Base-by-base conservation (phyloP, 805 yeast species). In the Sungouiozyma ichnusensis region DNA sequence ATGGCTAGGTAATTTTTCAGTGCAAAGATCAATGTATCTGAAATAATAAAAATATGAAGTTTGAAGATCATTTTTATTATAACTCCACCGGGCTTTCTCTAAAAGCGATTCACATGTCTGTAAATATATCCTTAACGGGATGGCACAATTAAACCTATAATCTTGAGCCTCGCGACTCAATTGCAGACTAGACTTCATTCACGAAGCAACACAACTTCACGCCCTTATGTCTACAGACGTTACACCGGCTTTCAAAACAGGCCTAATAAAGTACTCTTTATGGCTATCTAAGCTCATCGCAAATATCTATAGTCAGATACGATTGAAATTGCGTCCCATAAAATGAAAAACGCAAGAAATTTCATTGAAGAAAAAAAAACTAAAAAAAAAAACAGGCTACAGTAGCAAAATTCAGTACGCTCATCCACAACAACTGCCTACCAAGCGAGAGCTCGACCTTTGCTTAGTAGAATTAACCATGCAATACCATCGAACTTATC, bases 1-100 rank as follows among this genome's bases (percentile, higher is more conserved):
- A 43, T 61, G 65, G 9, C 38, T 46, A 4, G 62, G 47, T 34
- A 61, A 43, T 42, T 53, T 61, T 39, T 57, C 53, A 32, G 55
- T 53, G 43, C 57, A 52, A n/a, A 60, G 44, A 37, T 81, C 84
- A 17, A 79, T 70, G 49, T 75, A 79, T 43, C 87, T 60, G 36
- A 73, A 61, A 51, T 77, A 78, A 42, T 77, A 60, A 24, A 76
- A 58, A 51, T 72, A 81, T 0, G 85, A 75, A 44, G 72, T 73
- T 35, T 67, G 70, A 35, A 62, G 53, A 20, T 71, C 64, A 14
- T 66, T 63, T 35, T 68, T 73, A 16, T 58, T 55, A 16, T 47
- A 43, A 27, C 43, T 55, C 51, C 34, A 47, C 51, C 76, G 62
- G 55, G 79, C 55, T 63, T 67, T 47, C 62, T 61, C 50, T 71